Conservation (phyloP, 441 rosid genomes). For the Pelargonium citronellum region DNA sequence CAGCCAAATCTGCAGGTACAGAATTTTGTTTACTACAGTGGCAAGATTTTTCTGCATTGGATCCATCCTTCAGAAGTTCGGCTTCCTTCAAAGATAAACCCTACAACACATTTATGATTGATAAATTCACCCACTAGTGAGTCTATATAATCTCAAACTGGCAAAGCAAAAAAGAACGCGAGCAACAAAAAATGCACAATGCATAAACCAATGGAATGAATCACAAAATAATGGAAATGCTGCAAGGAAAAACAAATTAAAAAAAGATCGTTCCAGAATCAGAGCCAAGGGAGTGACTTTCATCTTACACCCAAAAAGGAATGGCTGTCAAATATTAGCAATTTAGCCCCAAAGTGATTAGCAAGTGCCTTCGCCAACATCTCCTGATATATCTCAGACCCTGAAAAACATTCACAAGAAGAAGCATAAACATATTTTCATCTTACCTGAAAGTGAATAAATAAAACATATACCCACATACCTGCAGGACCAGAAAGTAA, state of each 20-base stretch:
- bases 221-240: neutral
- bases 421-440: slow-evolving; percentile 2
- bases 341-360: slow-evolving; percentile 71
- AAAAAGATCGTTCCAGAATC: slow-evolving; percentile 27
- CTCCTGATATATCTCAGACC: slow-evolving; percentile 98
- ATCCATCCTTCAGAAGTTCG: slow-evolving; percentile 63
- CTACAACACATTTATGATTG: slow-evolving; percentile 37
- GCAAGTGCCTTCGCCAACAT: slow-evolving; percentile 87
- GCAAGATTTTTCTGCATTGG: slow-evolving; percentile 48
- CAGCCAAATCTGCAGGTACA: slow-evolving; percentile 34
- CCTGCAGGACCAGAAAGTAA: slow-evolving; percentile 96
- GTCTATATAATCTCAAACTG: slow-evolving; percentile 5
- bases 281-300: neutral
- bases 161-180: slow-evolving; percentile 5
- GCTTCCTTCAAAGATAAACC: slow-evolving; percentile 76
- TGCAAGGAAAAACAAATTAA: slow-evolving; percentile 42
- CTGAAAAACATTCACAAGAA: slow-evolving; percentile 33
- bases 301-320: slow-evolving; percentile 12
- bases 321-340: slow-evolving; percentile 42
- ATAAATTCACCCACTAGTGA: slow-evolving; percentile 22
- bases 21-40: slow-evolving; percentile 40
- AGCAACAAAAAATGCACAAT: slow-evolving; percentile 3
- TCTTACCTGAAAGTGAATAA: neutral
- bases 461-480: slow-evolving; percentile 19
- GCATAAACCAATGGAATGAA: neutral